Conservation (phyloP, 2,329 filamentous ascomycete species). For the Xenosphaeropsis pyriputrescens region DNA sequence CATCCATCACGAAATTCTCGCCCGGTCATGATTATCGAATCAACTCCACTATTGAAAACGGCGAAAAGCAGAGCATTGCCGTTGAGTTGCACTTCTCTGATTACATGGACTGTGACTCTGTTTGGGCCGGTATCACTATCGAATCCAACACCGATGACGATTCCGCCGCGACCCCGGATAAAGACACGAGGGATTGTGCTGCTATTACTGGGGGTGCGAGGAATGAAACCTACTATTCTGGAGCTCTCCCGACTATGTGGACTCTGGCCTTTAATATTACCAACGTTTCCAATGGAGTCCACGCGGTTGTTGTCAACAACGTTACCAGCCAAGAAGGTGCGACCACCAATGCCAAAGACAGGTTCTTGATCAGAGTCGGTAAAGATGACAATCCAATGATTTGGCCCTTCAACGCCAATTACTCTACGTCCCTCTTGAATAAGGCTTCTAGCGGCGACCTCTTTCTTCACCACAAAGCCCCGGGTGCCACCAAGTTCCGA, state of each 20-base stretch:
- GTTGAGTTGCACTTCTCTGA: constrained; percentile 42
- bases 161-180: constrained; percentile 26
- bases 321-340: constrained; percentile 22
- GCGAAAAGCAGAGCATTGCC: constrained; percentile 26
- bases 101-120: constrained; percentile 40
- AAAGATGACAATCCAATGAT: constrained; percentile 41
- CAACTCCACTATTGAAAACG: constrained; percentile 35
- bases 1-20: constrained; percentile 38
- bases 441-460: constrained; percentile 18
- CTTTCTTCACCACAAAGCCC: constrained; percentile 38
- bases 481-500: constrained; percentile 41
- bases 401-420: constrained; percentile 39
- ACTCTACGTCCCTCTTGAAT: constrained; percentile 35
- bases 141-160: constrained; percentile 34
- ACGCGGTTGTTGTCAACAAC: constrained; percentile 26
- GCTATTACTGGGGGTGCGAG: constrained; percentile 27
- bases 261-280: constrained; percentile 33
- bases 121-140: constrained; percentile 33
- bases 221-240: constrained; percentile 24
- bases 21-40: constrained; percentile 41
- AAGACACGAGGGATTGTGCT: constrained; percentile 10
- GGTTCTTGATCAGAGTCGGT: constrained; percentile 46
- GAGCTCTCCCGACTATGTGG: constrained; percentile 37
- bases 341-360: constrained; percentile 26
- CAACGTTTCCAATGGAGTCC: constrained; percentile 43